phyloP scores from a whole-genome alignment of 129 eudicot species.

The Chrysanthemum makinoi region DNA sequence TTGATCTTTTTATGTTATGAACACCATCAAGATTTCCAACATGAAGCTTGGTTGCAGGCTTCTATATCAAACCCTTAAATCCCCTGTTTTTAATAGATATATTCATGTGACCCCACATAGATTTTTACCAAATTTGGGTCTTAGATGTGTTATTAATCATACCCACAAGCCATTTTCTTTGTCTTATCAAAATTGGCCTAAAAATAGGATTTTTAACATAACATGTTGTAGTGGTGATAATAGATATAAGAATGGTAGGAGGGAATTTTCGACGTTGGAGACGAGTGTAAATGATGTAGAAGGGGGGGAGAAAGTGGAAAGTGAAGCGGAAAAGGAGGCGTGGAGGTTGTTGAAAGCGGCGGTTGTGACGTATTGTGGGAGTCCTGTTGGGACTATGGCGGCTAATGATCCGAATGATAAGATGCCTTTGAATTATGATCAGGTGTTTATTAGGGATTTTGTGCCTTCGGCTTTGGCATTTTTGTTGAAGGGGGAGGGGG shows the following conservation, averaged over 20 bases:
- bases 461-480: conserved; percentile 89
- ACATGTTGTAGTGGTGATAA: conserved; percentile 25
- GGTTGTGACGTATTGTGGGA: conserved; percentile 77
- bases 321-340: conserved; percentile 75
- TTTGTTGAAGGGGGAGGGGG: conserved; percentile 84
- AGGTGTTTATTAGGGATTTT: conserved; percentile 86
- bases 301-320: conserved; percentile 35
- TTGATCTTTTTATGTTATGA: conserved; percentile 16
- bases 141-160: conserved; percentile 20
- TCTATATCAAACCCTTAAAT: conserved; percentile 30
- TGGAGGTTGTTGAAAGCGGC: conserved; percentile 80
- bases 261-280: conserved; percentile 38
- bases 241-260: conserved; percentile 21
- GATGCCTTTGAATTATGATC: conserved; percentile 86
- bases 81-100: conserved; percentile 24
- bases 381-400: conserved; percentile 85
- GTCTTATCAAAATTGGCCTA: conserved; percentile 38
- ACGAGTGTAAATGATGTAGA: conserved; percentile 6
- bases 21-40: conserved; percentile 21
- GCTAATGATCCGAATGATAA: conserved; percentile 79
- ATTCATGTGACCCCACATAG: conserved; percentile 33
- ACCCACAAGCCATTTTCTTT: conserved; percentile 37
- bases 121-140: conserved; percentile 23
- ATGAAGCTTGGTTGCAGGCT: conserved; percentile 30
- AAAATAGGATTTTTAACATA: conserved; percentile 40